Conservation (phyloP, 768 basidiomycete species). For the Crepidotus variabilis region DNA sequence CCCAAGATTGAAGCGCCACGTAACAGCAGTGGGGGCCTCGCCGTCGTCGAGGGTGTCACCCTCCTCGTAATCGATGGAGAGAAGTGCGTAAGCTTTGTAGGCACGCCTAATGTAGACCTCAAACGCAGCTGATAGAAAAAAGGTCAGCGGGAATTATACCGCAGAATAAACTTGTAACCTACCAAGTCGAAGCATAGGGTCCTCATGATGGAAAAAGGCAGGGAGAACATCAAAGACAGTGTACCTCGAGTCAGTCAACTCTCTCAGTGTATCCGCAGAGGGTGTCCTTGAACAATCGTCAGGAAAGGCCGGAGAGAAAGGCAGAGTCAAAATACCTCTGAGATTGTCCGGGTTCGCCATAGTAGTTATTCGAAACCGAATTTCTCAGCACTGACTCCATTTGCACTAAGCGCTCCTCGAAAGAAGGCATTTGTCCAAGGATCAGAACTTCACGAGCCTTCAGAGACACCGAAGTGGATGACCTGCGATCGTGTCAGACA, state of each 20-base stretch:
- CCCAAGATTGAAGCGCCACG: conserved; percentile 95
- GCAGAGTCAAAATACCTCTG: conserved; percentile 43
- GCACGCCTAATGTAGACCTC: conserved; percentile 96
- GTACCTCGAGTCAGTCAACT: conserved; percentile 94
- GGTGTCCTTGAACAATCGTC: conserved; percentile 55
- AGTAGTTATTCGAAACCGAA: conserved; percentile 82
- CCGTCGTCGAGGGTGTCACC: conserved; percentile 83
- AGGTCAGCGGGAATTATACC: neutral
- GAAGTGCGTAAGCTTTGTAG: conserved; percentile 88
- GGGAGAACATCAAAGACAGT: conserved; percentile 97
- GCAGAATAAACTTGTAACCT: conserved; percentile 18
- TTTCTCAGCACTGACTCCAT: conserved; percentile 93
- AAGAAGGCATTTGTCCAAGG: conserved; percentile 93
- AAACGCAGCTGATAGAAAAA: conserved; percentile 63
- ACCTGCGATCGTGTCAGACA: conserved; percentile 37
- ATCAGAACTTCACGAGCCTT: conserved; percentile 98
- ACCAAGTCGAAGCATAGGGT: conserved; percentile 84
- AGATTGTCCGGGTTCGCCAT: conserved; percentile 75
- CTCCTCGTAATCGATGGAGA: conserved; percentile 93
- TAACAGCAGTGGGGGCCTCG: conserved; percentile 74
- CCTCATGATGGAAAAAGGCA: conserved; percentile 87
- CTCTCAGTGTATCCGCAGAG: conserved; percentile 81
- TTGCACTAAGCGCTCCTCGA: conserved; percentile 89
- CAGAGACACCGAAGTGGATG: conserved; percentile 86
- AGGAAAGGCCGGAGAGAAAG: neutral